phyloP scores from a whole-genome alignment of 805 yeast genomes.

The Lipomyces chichibuensis region DNA sequence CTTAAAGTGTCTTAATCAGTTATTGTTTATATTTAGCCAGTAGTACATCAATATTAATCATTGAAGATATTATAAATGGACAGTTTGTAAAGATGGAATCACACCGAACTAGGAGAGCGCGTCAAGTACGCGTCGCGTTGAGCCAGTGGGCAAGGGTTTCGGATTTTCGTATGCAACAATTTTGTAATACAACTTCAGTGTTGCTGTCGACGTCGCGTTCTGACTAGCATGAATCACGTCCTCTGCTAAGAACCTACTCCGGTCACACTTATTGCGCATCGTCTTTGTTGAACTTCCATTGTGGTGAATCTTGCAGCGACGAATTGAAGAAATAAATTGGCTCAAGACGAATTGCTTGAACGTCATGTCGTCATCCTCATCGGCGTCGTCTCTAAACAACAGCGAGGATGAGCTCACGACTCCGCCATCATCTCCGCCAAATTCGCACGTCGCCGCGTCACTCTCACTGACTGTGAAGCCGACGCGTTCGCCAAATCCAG shows the following conservation, averaged over 20 bases:
- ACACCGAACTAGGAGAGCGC: not conserved
- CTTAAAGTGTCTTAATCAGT: too few species aligned
- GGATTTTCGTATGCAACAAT: not conserved
- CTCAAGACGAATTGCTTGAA: not conserved
- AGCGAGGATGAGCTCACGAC: conserved; percentile 1
- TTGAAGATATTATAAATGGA: too few species aligned
- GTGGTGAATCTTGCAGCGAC: not conserved
- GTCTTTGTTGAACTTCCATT: not conserved
- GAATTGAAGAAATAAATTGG: not conserved
- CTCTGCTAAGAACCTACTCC: too few species aligned
- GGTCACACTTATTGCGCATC: not conserved
- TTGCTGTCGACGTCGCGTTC: too few species aligned
- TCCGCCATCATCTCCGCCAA: conserved; percentile 4
- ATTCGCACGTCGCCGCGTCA: not conserved
- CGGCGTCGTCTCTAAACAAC: not conserved
- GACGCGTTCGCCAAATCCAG: conserved; percentile 39
- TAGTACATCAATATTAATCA: too few species aligned
- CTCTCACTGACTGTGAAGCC: not conserved
- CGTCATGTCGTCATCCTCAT: not conserved
- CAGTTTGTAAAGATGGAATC: too few species aligned
- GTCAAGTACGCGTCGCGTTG: not conserved
- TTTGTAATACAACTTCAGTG: not conserved
- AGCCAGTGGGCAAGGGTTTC: not conserved
- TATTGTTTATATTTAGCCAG: too few species aligned
- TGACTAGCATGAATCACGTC: too few species aligned